Conservation (phyloP, 108 stramenopile species). For the Licmophora abbreviata region DNA sequence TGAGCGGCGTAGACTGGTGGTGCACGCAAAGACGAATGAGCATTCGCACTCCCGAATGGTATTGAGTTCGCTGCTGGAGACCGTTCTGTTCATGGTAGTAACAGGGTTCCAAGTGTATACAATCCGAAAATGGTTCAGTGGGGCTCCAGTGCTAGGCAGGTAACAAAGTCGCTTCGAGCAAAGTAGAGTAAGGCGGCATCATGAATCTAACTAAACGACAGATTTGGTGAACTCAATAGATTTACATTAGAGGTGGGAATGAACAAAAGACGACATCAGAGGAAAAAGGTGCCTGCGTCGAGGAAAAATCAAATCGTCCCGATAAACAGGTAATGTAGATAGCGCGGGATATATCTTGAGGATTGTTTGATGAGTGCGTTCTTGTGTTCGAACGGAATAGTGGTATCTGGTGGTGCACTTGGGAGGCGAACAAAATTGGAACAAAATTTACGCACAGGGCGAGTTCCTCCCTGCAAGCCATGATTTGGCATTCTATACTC, state of each 20-base stretch:
- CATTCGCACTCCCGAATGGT: constrained; percentile 81
- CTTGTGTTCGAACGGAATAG: no score
- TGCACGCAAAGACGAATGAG: constrained; percentile 69
- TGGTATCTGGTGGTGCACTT: no score
- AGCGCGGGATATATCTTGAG: no score
- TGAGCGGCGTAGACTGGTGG: constrained; percentile 59
- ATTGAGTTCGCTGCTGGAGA: constrained; percentile 65
- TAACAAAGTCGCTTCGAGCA: constrained; percentile 16
- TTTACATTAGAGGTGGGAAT: background rate
- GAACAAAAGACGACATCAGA: no score
- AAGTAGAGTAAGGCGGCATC: background rate
- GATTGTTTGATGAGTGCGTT: no score
- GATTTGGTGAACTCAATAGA: background rate
- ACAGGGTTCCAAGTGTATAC: constrained; percentile 79
- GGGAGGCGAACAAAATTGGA: no score
- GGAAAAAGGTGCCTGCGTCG: no score
- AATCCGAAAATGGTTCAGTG: constrained; percentile 78
- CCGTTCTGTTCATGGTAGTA: constrained; percentile 63
- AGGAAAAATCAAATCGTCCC: no score
- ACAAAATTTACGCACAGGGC: no score
- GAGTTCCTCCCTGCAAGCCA: no score
- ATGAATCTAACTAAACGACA: background rate
- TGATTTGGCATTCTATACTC: no score
- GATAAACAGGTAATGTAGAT: no score
- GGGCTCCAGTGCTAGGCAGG: constrained; percentile 54